phyloP scores from a whole-genome alignment of 768 basidiomycete genomes.

The Tylopilus felleus region DNA sequence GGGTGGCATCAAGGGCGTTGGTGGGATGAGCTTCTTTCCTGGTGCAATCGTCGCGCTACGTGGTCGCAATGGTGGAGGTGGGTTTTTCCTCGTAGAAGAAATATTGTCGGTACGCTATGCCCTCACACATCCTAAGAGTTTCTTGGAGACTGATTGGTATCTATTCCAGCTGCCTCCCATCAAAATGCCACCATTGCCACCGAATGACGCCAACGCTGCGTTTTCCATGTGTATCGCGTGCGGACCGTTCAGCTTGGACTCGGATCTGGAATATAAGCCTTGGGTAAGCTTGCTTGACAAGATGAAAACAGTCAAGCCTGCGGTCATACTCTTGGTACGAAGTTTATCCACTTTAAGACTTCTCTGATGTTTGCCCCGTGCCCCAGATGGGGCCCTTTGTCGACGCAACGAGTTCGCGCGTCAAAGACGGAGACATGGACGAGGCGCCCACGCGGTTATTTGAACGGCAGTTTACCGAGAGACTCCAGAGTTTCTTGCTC shows the following conservation, averaged over 20 bases:
- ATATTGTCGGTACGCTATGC: slow-evolving; percentile 63
- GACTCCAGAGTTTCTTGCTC: slow-evolving; percentile 55
- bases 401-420: slow-evolving; percentile 67
- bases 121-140: neutral
- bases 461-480: slow-evolving; percentile 53
- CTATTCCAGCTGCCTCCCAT: slow-evolving; percentile 59
- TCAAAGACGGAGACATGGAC: slow-evolving; percentile 74
- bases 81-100: slow-evolving; percentile 80
- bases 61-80: slow-evolving; percentile 89
- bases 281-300: slow-evolving; percentile 61
- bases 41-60: slow-evolving; percentile 84
- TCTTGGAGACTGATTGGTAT: neutral
- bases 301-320: slow-evolving; percentile 64
- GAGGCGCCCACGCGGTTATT: slow-evolving; percentile 66
- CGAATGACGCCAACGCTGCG: slow-evolving; percentile 35
- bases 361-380: neutral
- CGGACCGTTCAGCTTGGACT: slow-evolving; percentile 84
- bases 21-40: slow-evolving; percentile 76
- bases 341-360: neutral
- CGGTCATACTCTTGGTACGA: slow-evolving; percentile 73
- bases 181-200: slow-evolving; percentile 41
- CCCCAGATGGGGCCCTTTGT: slow-evolving; percentile 88
- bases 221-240: slow-evolving; percentile 71
- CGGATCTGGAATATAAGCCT: slow-evolving; percentile 71
- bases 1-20: slow-evolving; percentile 57